Conservation (phyloP, 768 basidiomycete species). For the Porphyrellus cyaneotinctus region DNA sequence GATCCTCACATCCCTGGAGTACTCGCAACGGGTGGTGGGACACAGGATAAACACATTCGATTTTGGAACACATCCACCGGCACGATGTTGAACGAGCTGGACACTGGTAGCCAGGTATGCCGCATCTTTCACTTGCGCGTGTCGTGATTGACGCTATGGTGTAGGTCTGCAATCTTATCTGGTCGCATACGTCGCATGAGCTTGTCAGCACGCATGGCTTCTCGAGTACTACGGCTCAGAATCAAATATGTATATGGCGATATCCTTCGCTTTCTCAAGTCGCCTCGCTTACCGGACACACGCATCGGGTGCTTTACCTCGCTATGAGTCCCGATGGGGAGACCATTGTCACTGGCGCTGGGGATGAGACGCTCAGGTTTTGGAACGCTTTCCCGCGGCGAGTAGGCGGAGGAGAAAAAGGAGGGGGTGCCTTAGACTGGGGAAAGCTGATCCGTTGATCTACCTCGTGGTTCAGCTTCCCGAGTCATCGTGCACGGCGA, state of each 20-base stretch:
- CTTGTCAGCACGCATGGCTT: conserved; percentile 98
- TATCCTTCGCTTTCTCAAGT: conserved; percentile 94
- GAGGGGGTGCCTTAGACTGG: conserved; percentile 44
- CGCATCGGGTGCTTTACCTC: conserved; percentile 92
- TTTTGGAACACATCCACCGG: conserved; percentile 96
- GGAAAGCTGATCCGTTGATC: conserved; percentile 40
- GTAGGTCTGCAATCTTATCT: conserved; percentile 97
- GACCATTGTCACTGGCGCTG: conserved; percentile 97
- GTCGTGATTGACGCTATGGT: conserved; percentile 7
- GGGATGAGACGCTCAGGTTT: conserved; percentile 94
- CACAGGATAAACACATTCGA: conserved; percentile 96
- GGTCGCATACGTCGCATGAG: conserved; percentile 94
- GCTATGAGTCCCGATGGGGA: conserved; percentile 97
- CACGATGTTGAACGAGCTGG: conserved; percentile 77
- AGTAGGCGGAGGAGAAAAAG: conserved; percentile 39
- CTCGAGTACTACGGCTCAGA: conserved; percentile 88
- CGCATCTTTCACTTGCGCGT: neutral
- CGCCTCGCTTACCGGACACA: conserved; percentile 90
- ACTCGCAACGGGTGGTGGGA: conserved; percentile 92
- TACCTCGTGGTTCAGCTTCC: neutral
- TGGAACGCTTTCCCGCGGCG: conserved; percentile 96
- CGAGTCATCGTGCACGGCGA: neutral
- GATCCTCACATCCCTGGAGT: conserved; percentile 91
- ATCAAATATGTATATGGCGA: conserved; percentile 95
- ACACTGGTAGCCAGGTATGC: conserved; percentile 91